phyloP scores from a whole-genome alignment of 208 protist species.

The Phytomonas serpens region DNA sequence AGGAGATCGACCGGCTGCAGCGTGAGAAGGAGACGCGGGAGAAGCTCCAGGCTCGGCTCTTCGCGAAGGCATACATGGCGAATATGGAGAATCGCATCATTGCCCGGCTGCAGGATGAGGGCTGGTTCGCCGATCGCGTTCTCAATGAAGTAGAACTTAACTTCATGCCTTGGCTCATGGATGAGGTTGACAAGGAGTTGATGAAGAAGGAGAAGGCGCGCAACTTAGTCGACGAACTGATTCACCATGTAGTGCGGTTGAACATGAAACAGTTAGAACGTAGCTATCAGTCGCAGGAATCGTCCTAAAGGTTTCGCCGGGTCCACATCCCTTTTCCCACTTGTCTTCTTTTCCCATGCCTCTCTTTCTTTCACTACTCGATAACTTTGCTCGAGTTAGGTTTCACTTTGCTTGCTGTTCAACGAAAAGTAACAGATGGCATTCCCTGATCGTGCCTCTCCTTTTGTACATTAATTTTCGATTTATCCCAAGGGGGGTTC shows the following conservation, averaged over 20 bases:
- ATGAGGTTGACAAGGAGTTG: slow-evolving; percentile 70
- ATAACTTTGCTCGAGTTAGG: too few species aligned
- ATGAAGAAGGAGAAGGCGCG: slow-evolving; percentile 78
- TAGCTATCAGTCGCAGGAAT: slow-evolving; percentile 17
- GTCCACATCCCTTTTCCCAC: neutral
- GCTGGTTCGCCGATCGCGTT: slow-evolving; percentile 94
- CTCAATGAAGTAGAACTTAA: slow-evolving; percentile 91
- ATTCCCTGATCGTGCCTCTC: too few species aligned
- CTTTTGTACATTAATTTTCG: too few species aligned
- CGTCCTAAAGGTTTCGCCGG: neutral
- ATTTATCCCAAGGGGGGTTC: neutral
- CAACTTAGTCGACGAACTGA: slow-evolving; percentile 74
- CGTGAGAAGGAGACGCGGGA: slow-evolving; percentile 85
- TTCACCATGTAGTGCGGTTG: slow-evolving; percentile 67
- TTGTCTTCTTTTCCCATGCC: neutral
- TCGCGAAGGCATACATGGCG: slow-evolving; percentile 90
- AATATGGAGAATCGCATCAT: slow-evolving; percentile 92
- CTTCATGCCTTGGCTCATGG: slow-evolving; percentile 94
- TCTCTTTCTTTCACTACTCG: neutral
- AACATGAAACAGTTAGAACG: slow-evolving; percentile 37
- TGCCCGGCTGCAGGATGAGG: slow-evolving; percentile 84
- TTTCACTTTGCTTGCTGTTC: neutral
- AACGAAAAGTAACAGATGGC: neutral
- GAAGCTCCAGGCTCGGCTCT: slow-evolving; percentile 91
- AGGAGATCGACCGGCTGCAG: slow-evolving; percentile 90